A percentile compares a stretch with the other conserved stretches of the same genome.
Conservation (phyloP, 805 yeast genomes). For the Candida sonorensis region DNA sequence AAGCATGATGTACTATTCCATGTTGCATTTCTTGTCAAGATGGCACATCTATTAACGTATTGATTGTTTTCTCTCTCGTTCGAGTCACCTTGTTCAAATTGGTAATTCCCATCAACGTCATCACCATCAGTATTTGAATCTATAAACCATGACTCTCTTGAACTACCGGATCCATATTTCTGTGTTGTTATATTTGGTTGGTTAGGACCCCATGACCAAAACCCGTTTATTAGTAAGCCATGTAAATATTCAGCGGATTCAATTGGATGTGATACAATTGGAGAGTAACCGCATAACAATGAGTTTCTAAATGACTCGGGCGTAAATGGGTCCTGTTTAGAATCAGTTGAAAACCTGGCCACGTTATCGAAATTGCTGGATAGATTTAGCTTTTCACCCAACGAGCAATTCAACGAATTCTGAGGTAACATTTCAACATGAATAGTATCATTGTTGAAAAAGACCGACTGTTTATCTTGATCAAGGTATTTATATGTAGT, state of each 20-base stretch:
- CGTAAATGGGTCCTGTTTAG: constrained; percentile 30
- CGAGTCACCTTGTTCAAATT: too few species aligned
- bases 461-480: constrained; percentile 8
- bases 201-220: constrained; percentile 72
- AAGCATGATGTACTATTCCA: constrained; percentile 71
- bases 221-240: too few species aligned
- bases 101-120: constrained; percentile 6
- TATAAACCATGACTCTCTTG: neutral
- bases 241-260: constrained; percentile 17
- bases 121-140: constrained; percentile 2
- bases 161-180: neutral
- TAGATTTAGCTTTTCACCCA: neutral
- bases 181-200: constrained; percentile 38
- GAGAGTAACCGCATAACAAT: constrained; percentile 56
- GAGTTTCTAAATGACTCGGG: constrained; percentile 30
- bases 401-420: neutral
- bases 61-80: constrained; percentile 11
- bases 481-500: constrained; percentile 24
- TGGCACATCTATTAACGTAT: constrained; percentile 34
- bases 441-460: constrained; percentile 7
- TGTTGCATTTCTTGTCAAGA: constrained; percentile 32
- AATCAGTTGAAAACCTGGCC: constrained; percentile 30
- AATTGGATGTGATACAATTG: constrained; percentile 44
- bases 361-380: too few species aligned
- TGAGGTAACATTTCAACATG: neutral